These are phyloP conservation scores for Aureobasidium sp. DNA, from an alignment of 2,329 filamentous ascomycete species.

Conservation along the genomic window DNA sequence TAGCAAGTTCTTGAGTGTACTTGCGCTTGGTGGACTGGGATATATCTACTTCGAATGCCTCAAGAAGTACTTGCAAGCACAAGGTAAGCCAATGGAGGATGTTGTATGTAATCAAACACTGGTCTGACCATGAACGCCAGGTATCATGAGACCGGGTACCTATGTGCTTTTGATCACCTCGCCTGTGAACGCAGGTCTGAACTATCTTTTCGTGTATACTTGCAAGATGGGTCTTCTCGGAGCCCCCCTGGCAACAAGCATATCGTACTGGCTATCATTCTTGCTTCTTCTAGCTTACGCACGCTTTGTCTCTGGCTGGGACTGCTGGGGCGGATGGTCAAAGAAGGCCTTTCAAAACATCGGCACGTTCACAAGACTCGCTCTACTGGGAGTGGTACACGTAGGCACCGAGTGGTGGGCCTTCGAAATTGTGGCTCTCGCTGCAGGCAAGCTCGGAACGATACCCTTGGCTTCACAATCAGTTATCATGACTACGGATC, in stretches of 20 bases:
- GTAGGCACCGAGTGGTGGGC: slow-evolving; percentile 94
- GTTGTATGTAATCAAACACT: background rate
- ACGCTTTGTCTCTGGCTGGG: slow-evolving; percentile 60
- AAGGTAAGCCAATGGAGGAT: slow-evolving; percentile 36
- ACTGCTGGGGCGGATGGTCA: slow-evolving; percentile 74
- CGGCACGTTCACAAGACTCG: slow-evolving; percentile 64
- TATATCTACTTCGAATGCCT: slow-evolving; percentile 83
- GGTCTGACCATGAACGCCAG: slow-evolving; percentile 26
- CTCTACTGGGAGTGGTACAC: slow-evolving; percentile 69
- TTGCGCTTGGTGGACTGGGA: slow-evolving; percentile 75
- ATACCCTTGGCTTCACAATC: slow-evolving; percentile 73
- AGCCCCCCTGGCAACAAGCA: slow-evolving; percentile 72
- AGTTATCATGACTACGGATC: slow-evolving; percentile 85
- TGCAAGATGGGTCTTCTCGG: slow-evolving; percentile 67
- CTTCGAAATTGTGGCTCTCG: slow-evolving; percentile 82
- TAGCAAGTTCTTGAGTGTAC: slow-evolving; percentile 61
- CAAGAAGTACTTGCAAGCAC: slow-evolving; percentile 54
- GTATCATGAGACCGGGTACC: slow-evolving; percentile 58
- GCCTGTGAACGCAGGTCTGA: slow-evolving; percentile 51
- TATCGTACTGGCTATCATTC: slow-evolving; percentile 83
- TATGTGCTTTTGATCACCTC: slow-evolving; percentile 57
- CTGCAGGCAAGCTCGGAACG: slow-evolving; percentile 72
- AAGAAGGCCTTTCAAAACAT: slow-evolving; percentile 59
- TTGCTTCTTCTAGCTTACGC: slow-evolving; percentile 67
- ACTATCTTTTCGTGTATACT: slow-evolving; percentile 65